Evolutionary conservation across 2,329 filamentous ascomycete genomes (phyloP).

Genomic region (Penicillium paneum): DNA sequence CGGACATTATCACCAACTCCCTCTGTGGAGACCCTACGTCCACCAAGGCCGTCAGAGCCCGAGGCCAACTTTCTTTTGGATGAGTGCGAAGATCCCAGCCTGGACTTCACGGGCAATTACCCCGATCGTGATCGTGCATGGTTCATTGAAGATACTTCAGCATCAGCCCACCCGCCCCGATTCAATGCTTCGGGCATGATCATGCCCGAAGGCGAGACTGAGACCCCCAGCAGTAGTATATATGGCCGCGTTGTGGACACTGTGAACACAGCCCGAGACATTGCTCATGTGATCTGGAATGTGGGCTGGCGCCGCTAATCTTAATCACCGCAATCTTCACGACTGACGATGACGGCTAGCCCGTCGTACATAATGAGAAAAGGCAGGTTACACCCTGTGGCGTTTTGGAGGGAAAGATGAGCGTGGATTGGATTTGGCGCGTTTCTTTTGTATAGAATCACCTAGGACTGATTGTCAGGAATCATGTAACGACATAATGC

Average conservation of each 20-base stretch:
- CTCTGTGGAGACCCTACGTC: conserved; percentile 77
- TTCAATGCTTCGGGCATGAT: conserved; percentile 86
- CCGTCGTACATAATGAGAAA: conserved; percentile 1
- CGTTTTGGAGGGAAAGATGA: not conserved
- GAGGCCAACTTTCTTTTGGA: conserved; percentile 65
- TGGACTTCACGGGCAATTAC: conserved; percentile 38
- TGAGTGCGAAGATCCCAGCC: conserved; percentile 54
- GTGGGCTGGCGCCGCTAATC: conserved; percentile 59
- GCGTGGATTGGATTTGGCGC: not conserved
- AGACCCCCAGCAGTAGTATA: conserved; percentile 61
- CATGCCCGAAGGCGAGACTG: conserved; percentile 78
- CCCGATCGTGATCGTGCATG: conserved; percentile 25
- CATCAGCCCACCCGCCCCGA: conserved; percentile 60
- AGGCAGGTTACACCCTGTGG: not conserved
- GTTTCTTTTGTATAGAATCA: not conserved
- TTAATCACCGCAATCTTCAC: not conserved
- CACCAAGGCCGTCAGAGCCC: conserved; percentile 53
- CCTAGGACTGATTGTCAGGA: not conserved
- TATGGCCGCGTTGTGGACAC: conserved; percentile 80
- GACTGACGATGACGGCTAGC: not conserved
- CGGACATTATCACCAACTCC: conserved; percentile 64
- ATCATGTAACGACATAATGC: conserved; percentile 1
- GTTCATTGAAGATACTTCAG: conserved; percentile 53
- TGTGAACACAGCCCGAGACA: conserved; percentile 62
- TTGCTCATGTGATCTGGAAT: conserved; percentile 65